Base-by-base conservation (phyloP, 2,329 filamentous ascomycete genomes). In the Chlorencoelia australis region DNA sequence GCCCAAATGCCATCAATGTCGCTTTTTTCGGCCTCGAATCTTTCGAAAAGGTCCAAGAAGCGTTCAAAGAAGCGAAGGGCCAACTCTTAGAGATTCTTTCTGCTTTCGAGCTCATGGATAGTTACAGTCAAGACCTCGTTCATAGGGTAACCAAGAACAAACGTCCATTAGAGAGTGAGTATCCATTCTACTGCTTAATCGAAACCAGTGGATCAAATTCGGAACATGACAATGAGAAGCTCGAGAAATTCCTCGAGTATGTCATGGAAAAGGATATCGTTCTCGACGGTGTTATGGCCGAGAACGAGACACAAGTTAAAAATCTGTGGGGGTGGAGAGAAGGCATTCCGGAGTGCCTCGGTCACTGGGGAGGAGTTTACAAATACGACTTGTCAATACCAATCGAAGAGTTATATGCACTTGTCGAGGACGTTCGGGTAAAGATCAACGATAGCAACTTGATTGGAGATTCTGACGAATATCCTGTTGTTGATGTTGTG, bases 311-410 rank as follows among this genome's bases (percentile, higher is more conserved):
- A 2, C 93, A 98, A 61, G 72, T 83, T 47, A 76, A 75, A 54
- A 70, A 80, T 3, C 71, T 98, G 34, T 98, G 91, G 91, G 71
- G 75, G 41, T 96, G 88, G 77, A 78, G 91, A 45, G 91, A 98
- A 66, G 86, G 87, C 49, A 85, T 98, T 49, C 80, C 88, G 0
- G 91, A 98, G 64, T 79, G 80, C 30, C 68, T 93, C 17, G 84
- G 84, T 44, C 87, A 95, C 59, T 86, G 82, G 63, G 93, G 91
- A 40, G 91, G 88, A 29, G 88, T 91, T 7, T 98, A 98, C 73
- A 98, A 98, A 65, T 98, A 98, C 59, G 91, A 98, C 56, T 71
- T 98, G 20, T 96, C 91, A 5, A 94, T 98, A 47, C 91, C 91
- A 2, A 71, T 98, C 18, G 63, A 73, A 9, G 80, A 94, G 48